phyloP scores from a whole-genome alignment of 768 basidiomycete genomes.

The Termitomyces bulborhizus region DNA sequence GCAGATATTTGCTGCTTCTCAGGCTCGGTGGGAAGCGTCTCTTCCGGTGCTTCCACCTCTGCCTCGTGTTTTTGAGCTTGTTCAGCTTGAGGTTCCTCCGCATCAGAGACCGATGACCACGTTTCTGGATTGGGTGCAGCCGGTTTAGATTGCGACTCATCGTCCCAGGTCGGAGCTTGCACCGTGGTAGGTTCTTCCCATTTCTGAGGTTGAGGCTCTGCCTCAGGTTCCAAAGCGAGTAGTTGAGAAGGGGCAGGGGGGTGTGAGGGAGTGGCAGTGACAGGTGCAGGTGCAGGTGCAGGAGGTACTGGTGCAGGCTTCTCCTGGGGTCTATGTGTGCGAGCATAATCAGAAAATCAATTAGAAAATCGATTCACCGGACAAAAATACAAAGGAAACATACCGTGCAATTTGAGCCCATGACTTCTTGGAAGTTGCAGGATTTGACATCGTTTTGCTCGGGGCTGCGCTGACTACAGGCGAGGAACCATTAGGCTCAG shows the following conservation, averaged over 20 bases:
- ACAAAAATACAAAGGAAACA: slow-evolving; percentile 15
- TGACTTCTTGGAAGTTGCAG: slow-evolving; percentile 72
- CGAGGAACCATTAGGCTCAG: slow-evolving; percentile 32
- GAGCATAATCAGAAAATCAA: background rate
- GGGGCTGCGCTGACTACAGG: slow-evolving; percentile 21
- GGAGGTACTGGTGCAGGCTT: slow-evolving; percentile 46
- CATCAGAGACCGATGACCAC: slow-evolving; percentile 26
- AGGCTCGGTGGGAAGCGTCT: slow-evolving; percentile 23
- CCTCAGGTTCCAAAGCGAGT: slow-evolving; percentile 24
- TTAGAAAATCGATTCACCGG: background rate
- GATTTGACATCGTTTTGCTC: slow-evolving; percentile 38
- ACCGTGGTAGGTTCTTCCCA: slow-evolving; percentile 75
- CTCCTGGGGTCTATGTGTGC: slow-evolving; percentile 49
- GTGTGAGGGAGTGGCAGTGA: slow-evolving; percentile 17
- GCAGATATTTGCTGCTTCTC: slow-evolving; percentile 20
- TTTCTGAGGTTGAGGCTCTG: slow-evolving; percentile 31
- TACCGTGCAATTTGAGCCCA: slow-evolving; percentile 85
- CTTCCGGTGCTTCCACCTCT: slow-evolving; percentile 24
- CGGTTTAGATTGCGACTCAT: slow-evolving; percentile 45
- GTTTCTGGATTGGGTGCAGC: slow-evolving; percentile 23
- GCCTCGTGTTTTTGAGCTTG: slow-evolving; percentile 21
- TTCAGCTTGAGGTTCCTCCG: slow-evolving; percentile 14
- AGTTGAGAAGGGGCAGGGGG: slow-evolving; percentile 27
- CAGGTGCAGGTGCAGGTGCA: slow-evolving; percentile 21
- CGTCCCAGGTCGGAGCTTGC: slow-evolving; percentile 66